Evolutionary conservation across 352 stramenopile species (phyloP), one percentile per base, ranked within the genome.

Genomic region (Phytophthora pini): DNA sequence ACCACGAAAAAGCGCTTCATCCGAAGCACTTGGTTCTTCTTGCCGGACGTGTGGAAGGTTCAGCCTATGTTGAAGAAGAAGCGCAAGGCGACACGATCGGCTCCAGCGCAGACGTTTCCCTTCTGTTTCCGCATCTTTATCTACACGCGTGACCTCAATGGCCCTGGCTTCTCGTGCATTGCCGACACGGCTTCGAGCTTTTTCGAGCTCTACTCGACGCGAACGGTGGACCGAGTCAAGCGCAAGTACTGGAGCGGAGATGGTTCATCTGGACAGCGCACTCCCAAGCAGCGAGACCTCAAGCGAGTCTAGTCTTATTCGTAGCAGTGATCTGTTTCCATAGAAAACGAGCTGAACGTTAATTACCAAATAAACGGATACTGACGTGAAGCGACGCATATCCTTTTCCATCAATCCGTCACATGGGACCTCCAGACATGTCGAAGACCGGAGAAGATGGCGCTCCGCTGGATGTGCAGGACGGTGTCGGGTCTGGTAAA

Each of bases 21-120:
- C 13, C 83, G 76, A 41, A 91, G 80, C 57, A 95, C 82, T 47
- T 95, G 87, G 87, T 93, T 94, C 65, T 95, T 95, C 52, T 47
- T 94, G 31, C 87, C 87, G 2, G 87, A 95, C 51, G 87, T 95
- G 48, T 95, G 87, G 87, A 95, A 95, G 56, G 84, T 95, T 40
- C 85, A 93, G 68, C 85, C 87, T 36, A 92, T 92, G 80, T 74
- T 95, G 43, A 93, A 93, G 69, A 95, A 95, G 72, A 95, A 95
- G 68, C 85, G 87, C 74, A 95, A 95, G 62, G 85, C 87, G 15
- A 95, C 87, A 45, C 82, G 85, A 20, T 92, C 87, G 12, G 72
- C 76, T 1, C 87, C 87, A 0, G 87, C 83, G n/a, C 85, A 95
- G 68, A 91, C 84, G 43, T 95, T 94, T 56, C 87, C 87, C 5